These are phyloP conservation scores for Detonula confervacea DNA, from an alignment of 352 stramenopile genomes.

Conservation along the genomic window DNA sequence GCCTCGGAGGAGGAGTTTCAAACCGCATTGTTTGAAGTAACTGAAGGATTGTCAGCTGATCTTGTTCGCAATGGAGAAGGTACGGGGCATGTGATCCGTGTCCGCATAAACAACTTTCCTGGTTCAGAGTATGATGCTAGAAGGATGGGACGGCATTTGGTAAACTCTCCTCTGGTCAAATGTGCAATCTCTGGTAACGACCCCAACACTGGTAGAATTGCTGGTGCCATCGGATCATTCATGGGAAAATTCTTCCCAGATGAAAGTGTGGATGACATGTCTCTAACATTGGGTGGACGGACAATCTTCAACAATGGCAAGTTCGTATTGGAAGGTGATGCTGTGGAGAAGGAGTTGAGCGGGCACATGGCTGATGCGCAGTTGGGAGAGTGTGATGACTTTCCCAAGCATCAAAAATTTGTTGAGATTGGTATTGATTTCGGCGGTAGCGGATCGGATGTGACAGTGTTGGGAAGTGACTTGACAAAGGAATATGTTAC, in stretches of 20 bases:
- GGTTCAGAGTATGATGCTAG: conserved; percentile 85
- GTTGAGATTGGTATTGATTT: conserved; percentile 97
- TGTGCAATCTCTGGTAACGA: conserved; percentile 97
- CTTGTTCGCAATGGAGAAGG: conserved; percentile 99
- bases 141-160: conserved; percentile 79
- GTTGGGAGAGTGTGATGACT: conserved; percentile 87
- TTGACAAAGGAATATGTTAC: conserved; percentile 98
- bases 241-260: conserved; percentile 93
- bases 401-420: conserved; percentile 93
- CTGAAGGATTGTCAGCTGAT: conserved; percentile 92
- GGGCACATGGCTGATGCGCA: conserved; percentile 94
- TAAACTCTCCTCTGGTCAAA: conserved; percentile 95
- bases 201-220: conserved; percentile 96
- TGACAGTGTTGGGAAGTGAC: conserved; percentile 94
- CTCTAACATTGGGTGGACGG: conserved; percentile 89
- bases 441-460: conserved; percentile 83
- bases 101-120: conserved; percentile 88
- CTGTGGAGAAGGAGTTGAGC: conserved; percentile 90
- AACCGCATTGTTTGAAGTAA: conserved; percentile 91
- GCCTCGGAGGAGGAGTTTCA: conserved; percentile 91
- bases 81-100: conserved; percentile 96
- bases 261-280: conserved; percentile 77
- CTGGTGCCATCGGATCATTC: conserved; percentile 96
- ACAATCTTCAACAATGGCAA: conserved; percentile 94
- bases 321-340: conserved; percentile 93